Base-by-base conservation (phyloP, 1,284 basidiomycete species). In the Chalciporus piperatoides region DNA sequence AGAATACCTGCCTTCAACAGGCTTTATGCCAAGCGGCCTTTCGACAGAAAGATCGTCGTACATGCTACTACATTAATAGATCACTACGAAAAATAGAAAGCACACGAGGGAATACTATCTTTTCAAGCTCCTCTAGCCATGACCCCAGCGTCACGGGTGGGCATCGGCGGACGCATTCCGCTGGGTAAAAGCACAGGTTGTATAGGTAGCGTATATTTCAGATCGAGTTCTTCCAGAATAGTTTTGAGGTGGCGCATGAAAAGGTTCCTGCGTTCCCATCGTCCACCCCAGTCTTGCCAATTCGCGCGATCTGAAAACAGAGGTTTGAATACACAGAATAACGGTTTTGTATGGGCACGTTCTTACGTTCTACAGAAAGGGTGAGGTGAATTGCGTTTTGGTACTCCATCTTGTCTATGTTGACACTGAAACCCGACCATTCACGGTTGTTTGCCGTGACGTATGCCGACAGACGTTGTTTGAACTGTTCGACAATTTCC, bases 231-330 rank as follows among this genome's bases (percentile, higher is more conserved):
- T 65, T 90, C 86, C 43, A 89, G 70, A 14, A 82, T 65, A 4
- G 69, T 74, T 68, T 87, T 89, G 48, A 90, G 72, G 59, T 84
- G 68, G 46, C 82, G 77, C 84, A 90, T 88, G 65, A 89, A 86
- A 24, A 68, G 71, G 10, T 78, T 89, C 53, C 85, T 80, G 39
- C 85, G 79, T 9, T 70, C 72, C 85, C 84, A 91, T 49, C 89
- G 76, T 11, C 80, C 86, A 46, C 86, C 87, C 89, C 90, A 92
- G 58, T 91, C 87, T 65, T 92, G 90, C 89, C 89, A 92, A 63
- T 90, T 90, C 35, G 83, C 76, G 49, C 84, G 81, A 66, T 88
- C 84, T 85, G 52, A 38, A 56, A 39, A 27, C 8, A 33, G 12
- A 12, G 19, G 23, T 14, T 21, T 65, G n/a, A 69, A 51, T 23